phyloP scores from a whole-genome alignment of 2,329 filamentous ascomycete species.

The Zymoseptoria pseudotritici region DNA sequence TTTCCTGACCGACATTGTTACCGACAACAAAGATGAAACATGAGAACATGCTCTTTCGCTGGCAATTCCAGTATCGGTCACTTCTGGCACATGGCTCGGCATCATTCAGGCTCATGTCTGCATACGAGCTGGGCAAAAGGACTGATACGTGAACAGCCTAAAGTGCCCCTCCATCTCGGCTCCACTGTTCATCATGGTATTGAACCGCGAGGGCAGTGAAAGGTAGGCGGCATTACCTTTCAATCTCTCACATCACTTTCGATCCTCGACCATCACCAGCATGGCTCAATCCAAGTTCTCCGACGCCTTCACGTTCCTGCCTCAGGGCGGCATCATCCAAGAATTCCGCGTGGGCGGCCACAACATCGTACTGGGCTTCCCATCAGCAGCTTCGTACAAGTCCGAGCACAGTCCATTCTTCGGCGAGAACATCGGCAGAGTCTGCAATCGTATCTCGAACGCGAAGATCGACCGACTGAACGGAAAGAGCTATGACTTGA shows the following conservation, averaged over 20 bases:
- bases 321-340: slow-evolving; percentile 73
- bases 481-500: slow-evolving; percentile 59
- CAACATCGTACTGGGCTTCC: slow-evolving; percentile 87
- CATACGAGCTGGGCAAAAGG: not conserved
- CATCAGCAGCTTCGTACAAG: slow-evolving; percentile 65
- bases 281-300: slow-evolving; percentile 19
- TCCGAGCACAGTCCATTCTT: slow-evolving; percentile 73
- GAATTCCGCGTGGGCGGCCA: slow-evolving; percentile 66
- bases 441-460: slow-evolving; percentile 70
- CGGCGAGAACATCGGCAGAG: slow-evolving; percentile 83
- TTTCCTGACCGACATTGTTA: not conserved
- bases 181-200: slow-evolving; percentile 4
- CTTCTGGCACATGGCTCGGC: not conserved
- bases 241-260: not conserved
- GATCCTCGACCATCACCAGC: not conserved
- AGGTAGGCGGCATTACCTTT: not conserved
- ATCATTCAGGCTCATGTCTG: not conserved
- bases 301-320: slow-evolving; percentile 56
- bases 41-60: not conserved
- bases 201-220: not conserved
- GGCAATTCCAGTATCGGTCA: not conserved
- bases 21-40: not conserved
- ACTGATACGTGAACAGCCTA: slow-evolving; percentile 5
- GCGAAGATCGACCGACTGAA: slow-evolving; percentile 69
- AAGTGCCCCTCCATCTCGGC: slow-evolving; percentile 6